Evolutionary conservation across 2,329 filamentous ascomycete species (phyloP).

Genomic region (Curvularia lunata): DNA sequence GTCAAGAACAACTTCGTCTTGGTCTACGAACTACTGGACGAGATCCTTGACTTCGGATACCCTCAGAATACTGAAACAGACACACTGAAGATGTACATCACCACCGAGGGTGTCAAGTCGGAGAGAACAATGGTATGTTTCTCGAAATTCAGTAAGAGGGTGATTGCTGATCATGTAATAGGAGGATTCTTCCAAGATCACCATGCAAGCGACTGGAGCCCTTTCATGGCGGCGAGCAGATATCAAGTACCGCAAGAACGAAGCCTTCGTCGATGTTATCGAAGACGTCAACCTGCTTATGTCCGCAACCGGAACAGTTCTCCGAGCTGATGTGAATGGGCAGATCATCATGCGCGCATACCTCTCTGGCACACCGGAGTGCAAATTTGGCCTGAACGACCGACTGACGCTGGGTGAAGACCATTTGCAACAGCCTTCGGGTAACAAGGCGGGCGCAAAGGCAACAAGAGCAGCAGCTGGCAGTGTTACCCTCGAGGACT

Average conservation of each 20-base stretch:
- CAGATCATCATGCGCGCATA: constrained; percentile 99
- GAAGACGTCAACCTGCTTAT: constrained; percentile 99
- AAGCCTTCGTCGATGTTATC: constrained; percentile 98
- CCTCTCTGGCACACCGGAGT: constrained; percentile 93
- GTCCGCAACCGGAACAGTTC: constrained; percentile 94
- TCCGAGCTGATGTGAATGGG: constrained; percentile 94
- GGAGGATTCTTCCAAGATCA: constrained; percentile 96
- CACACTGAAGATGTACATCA: constrained; percentile 99
- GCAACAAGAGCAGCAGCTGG: constrained; percentile 95
- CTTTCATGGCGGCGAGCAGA: constrained; percentile 96
- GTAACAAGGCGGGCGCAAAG: constrained; percentile 81
- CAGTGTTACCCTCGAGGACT: constrained; percentile 94
- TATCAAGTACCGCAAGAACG: constrained; percentile 99
- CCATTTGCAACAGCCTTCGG: constrained; percentile 66
- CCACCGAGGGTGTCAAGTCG: constrained; percentile 96
- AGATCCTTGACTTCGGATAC: constrained; percentile 98
- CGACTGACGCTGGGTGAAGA: constrained; percentile 81
- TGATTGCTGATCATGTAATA: constrained; percentile 30
- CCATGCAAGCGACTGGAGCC: constrained; percentile 97
- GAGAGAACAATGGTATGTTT: constrained; percentile 67
- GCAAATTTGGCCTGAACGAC: constrained; percentile 98
- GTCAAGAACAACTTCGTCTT: constrained; percentile 99
- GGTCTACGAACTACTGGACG: constrained; percentile 95
- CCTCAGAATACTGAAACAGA: constrained; percentile 99
- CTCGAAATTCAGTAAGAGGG: background rate